Conservation (phyloP, 106 monocot genomes). For the Hemerocallis citrina region DNA sequence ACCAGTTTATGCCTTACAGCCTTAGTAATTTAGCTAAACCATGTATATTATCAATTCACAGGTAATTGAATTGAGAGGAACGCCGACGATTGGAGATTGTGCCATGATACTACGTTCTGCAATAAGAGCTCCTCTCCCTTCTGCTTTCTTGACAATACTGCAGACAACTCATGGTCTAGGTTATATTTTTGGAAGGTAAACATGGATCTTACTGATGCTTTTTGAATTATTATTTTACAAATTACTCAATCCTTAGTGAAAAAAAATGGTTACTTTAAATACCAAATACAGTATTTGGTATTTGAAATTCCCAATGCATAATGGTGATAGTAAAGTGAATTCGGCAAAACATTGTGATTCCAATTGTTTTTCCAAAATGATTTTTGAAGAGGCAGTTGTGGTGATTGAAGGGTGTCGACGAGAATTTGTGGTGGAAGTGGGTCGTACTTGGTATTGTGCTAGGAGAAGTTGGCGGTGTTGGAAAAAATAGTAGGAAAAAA, state of each 20-base stretch:
- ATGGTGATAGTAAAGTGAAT: neutral
- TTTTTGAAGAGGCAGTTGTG: neutral
- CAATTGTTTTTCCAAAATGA: neutral
- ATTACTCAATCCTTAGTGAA: neutral
- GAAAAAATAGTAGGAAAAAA: no score
- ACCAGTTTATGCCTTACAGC: no score
- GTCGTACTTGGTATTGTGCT: no score
- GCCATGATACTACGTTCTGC: slow-evolving; percentile 89
- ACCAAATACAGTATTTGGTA: no score
- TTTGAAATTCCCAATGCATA: no score
- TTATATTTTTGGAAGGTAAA: slow-evolving; percentile 89
- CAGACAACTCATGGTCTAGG: slow-evolving; percentile 76
- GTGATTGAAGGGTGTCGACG: no score
- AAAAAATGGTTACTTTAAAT: neutral
- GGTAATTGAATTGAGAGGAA: slow-evolving; percentile 89
- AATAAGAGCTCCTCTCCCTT: slow-evolving; percentile 82
- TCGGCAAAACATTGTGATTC: neutral
- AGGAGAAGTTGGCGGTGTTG: no score
- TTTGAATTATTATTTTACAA: neutral
- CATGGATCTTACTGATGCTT: neutral
- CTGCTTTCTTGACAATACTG: slow-evolving; percentile 79
- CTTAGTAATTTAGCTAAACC: no score
- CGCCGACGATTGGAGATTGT: slow-evolving; percentile 92
- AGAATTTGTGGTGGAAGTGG: no score
- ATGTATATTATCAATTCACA: slow-evolving; percentile 22